Base-by-base conservation (phyloP, 441 rosid species). In the Manihot esculenta region DNA sequence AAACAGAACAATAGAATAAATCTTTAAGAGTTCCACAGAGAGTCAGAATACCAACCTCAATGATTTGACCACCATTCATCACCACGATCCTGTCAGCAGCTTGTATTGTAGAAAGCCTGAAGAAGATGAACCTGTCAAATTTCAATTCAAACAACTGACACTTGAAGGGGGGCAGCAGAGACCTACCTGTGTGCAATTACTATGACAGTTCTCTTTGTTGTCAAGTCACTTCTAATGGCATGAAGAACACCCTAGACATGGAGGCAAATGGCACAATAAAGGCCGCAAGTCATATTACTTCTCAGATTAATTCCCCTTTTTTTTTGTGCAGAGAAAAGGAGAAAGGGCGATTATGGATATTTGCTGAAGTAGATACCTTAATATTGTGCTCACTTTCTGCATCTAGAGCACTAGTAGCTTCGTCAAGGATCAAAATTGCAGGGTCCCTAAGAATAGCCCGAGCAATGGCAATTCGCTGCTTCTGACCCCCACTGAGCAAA, bases 321-420 rank as follows among this genome's bases (percentile, higher is more conserved):
- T 17, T 56, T 10, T 4, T 27, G 0, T 41, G n/a, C 7, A 18
- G 10, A 23, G 30, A 15, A n/a, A 20, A 27, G 18, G 50, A 35
- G 13, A 3, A 7, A 1, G 20, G 66, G 10, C 47, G 12, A 35
- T 12, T 58, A 49, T 20, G 11, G 26, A 27, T 70, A 12, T 35
- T 65, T 23, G 66, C 54, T 14, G 41, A 35, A 62, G 62, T 59
- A 53, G 57, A 24, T 81, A 94, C 97, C 97, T 90, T 92, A 62
- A 92, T 82, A 66, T 90, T 90, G 84, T 94, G 97, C 78, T 94
- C 99, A 59, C 99, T 94, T 83, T 94, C 97, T 66, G 99, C 99
- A 81, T 92, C 99, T 57, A 94, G 85, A 57, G 97, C 97, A 72
- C 97, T 90, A 10, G 99, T 92, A 51, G 99, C 97, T 84, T 94